A percentile compares a stretch with the other conserved stretches of the same genome.
Conservation (phyloP, 1,284 basidiomycete species). For the Inonotus hispidus region DNA sequence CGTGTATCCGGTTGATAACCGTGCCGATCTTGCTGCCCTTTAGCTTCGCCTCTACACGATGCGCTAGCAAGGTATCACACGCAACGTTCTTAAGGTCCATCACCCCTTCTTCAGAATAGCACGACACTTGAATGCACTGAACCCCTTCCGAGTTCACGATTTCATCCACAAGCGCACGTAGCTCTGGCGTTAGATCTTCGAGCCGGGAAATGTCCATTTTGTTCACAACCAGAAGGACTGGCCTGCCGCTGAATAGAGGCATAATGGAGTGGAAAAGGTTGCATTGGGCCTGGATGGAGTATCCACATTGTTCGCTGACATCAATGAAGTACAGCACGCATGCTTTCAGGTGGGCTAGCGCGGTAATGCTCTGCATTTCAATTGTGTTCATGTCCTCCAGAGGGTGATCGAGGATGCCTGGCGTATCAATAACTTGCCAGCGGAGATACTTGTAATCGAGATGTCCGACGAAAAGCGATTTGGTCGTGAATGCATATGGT, state of each 20-base stretch:
- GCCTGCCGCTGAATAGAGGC: conserved; percentile 90
- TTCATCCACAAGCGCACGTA: conserved; percentile 76
- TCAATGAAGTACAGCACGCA: conserved; percentile 98
- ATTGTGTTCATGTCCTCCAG: conserved; percentile 99
- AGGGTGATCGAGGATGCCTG: conserved; percentile 89
- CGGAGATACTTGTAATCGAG: conserved; percentile 96
- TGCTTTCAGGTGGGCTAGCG: conserved; percentile 87
- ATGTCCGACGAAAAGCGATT: conserved; percentile 94
- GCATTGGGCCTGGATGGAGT: conserved; percentile 92
- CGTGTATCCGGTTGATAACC: conserved; percentile 90
- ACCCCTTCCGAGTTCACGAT: conserved; percentile 74
- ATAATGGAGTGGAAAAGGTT: conserved; percentile 98
- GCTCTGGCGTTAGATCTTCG: conserved; percentile 73
- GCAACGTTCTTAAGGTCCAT: conserved; percentile 92
- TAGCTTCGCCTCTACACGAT: conserved; percentile 89
- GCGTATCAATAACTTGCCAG: conserved; percentile 97
- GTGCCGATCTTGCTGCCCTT: conserved; percentile 90
- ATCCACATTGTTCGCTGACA: conserved; percentile 93
- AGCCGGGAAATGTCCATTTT: conserved; percentile 90
- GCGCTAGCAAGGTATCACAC: conserved; percentile 88
- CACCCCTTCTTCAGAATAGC: conserved; percentile 92
- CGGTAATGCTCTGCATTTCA: conserved; percentile 98
- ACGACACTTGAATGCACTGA: conserved; percentile 78
- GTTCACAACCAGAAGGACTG: conserved; percentile 89
- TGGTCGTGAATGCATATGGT: conserved; percentile 97